Evolutionary conservation across 2,329 filamentous ascomycete genomes (phyloP).

Genomic region (Xylariaceae sp.): DNA sequence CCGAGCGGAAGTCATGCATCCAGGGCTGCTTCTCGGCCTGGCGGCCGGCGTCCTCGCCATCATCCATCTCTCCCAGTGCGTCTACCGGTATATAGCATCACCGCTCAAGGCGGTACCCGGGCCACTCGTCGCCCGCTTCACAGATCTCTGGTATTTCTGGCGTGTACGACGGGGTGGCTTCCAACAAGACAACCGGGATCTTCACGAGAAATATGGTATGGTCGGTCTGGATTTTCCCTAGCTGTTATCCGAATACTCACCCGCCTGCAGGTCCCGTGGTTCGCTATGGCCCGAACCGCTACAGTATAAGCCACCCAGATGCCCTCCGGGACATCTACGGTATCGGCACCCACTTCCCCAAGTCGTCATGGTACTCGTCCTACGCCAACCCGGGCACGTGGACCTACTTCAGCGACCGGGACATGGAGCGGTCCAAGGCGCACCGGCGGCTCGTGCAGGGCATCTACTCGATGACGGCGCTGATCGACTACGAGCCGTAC

Average conservation of each 20-base stretch:
- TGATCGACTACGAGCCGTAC: constrained; percentile 25
- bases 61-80: not conserved
- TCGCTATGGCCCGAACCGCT: constrained; percentile 38
- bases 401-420: constrained; percentile 22
- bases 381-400: constrained; percentile 13
- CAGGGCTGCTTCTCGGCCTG: not conserved
- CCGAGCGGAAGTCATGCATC: too few species aligned
- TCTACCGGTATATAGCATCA: constrained; percentile 6
- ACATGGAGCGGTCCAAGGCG: constrained; percentile 16
- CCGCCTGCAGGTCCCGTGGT: constrained; percentile 31
- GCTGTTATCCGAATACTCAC: too few species aligned
- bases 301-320: constrained; percentile 33
- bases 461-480: constrained; percentile 22
- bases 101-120: constrained; percentile 21
- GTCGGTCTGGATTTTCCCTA: not conserved
- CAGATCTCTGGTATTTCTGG: constrained; percentile 22
- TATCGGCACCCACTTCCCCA: constrained; percentile 23
- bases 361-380: constrained; percentile 23
- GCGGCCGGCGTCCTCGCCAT: not conserved
- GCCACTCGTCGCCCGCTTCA: constrained; percentile 20
- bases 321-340: constrained; percentile 35
- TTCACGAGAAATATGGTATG: constrained; percentile 24
- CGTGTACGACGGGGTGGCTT: constrained; percentile 19
- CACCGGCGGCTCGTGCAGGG: constrained; percentile 20
- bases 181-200: constrained; percentile 18